phyloP scores from a whole-genome alignment of 495 filamentous ascomycete genomes.

The Thermochaetoides thermophila region DNA sequence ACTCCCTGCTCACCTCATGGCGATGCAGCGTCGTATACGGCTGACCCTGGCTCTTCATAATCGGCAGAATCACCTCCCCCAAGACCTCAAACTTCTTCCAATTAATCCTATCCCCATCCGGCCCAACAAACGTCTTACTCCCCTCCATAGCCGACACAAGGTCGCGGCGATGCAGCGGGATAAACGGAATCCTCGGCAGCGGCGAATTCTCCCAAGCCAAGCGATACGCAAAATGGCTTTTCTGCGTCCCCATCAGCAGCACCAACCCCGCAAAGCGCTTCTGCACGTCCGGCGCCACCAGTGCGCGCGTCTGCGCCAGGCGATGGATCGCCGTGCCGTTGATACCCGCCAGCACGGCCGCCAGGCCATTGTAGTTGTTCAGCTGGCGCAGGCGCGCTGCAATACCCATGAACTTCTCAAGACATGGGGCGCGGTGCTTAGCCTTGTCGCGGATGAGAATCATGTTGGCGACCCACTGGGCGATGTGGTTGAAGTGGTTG shows the following conservation, averaged over 20 bases:
- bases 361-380: conserved; percentile 95
- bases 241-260: conserved; percentile 82
- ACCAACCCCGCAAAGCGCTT: conserved; percentile 80
- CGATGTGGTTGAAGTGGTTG: conserved; percentile 88
- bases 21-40: conserved; percentile 58
- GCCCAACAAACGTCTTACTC: conserved; percentile 71
- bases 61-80: conserved; percentile 75
- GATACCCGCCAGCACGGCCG: conserved; percentile 84
- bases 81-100: conserved; percentile 98
- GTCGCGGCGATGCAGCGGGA: conserved; percentile 82
- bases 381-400: conserved; percentile 70
- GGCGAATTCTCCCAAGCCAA: conserved; percentile 93
- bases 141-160: conserved; percentile 85
- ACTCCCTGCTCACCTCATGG: conserved; percentile 49
- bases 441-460: conserved; percentile 88
- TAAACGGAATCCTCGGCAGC: conserved; percentile 77
- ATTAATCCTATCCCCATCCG: conserved; percentile 66
- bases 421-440: conserved; percentile 75
- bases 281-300: conserved; percentile 52
- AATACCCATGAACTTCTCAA: conserved; percentile 90
- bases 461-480: conserved; percentile 81
- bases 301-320: conserved; percentile 62
- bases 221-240: conserved; percentile 85
- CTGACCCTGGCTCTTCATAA: conserved; percentile 78
- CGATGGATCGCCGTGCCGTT: conserved; percentile 78